Conservation (phyloP, 1,284 basidiomycete genomes). For the Xanthoconium separans region DNA sequence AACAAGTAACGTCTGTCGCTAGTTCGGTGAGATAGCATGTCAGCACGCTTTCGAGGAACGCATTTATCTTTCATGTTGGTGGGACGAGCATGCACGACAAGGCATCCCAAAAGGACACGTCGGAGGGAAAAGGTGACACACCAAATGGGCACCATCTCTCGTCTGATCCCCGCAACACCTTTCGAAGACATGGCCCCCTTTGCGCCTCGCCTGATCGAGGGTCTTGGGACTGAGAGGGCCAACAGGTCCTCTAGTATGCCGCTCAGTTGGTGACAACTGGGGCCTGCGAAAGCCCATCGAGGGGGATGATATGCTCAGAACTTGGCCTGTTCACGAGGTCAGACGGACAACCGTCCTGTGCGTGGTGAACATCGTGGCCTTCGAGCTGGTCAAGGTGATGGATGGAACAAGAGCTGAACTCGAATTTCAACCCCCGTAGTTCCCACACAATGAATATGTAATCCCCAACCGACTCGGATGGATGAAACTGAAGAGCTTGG, state of each 20-base stretch:
- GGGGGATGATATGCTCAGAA: slow-evolving; percentile 19
- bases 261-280: slow-evolving; percentile 19
- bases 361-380: slow-evolving; percentile 16
- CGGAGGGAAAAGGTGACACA: slow-evolving; percentile 9
- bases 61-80: slow-evolving; percentile 1
- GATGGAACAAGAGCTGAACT: background rate
- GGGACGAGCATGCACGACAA: slow-evolving; percentile 1
- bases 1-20: too few relatives aligned
- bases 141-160: background rate
- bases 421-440: background rate
- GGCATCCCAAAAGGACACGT: slow-evolving; percentile 11
- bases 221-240: slow-evolving; percentile 11
- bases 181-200: background rate
- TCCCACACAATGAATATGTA: too few relatives aligned
- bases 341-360: slow-evolving; percentile 10
- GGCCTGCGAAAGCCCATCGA: slow-evolving; percentile 14
- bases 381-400: slow-evolving; percentile 13
- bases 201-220: slow-evolving; percentile 4
- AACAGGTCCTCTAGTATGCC: slow-evolving; percentile 1
- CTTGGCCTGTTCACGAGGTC: slow-evolving; percentile 13
- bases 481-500: too few relatives aligned
- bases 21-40: too few relatives aligned
- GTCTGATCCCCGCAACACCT: background rate
- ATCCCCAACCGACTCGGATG: too few relatives aligned
- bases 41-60: too few relatives aligned